phyloP scores from a whole-genome alignment of 495 filamentous ascomycete species.

The Hypomontagnella submonticulosa region DNA sequence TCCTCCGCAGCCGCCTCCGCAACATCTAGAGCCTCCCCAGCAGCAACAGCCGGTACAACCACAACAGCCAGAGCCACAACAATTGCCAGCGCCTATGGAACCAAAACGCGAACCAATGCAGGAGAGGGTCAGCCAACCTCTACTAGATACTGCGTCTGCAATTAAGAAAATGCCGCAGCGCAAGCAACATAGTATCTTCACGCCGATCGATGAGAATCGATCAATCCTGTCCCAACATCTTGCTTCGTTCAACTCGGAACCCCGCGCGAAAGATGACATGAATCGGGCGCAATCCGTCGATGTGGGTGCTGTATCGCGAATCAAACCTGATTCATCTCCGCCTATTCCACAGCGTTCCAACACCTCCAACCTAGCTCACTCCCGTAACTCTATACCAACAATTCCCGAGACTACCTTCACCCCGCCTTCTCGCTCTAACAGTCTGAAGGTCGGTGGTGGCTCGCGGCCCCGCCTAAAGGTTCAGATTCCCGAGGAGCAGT shows the following conservation, averaged over 20 bases:
- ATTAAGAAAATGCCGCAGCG: constrained; percentile 77
- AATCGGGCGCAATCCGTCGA: constrained; percentile 73
- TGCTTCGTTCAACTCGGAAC: constrained; percentile 63
- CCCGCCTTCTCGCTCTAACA: constrained; percentile 83
- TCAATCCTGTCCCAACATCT: constrained; percentile 91
- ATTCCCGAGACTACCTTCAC: constrained; percentile 64
- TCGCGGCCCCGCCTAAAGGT: constrained; percentile 88
- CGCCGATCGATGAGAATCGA: constrained; percentile 91
- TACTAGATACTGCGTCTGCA: constrained; percentile 55
- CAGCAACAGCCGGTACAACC: constrained; percentile 31
- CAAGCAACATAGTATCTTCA: constrained; percentile 94
- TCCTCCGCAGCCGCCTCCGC: constrained; percentile 49
- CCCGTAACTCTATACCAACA: constrained; percentile 65
- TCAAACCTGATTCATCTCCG: constrained; percentile 57
- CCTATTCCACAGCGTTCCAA: constrained; percentile 60
- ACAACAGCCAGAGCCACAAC: constrained; percentile 47
- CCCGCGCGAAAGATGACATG: constrained; percentile 57
- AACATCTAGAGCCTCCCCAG: constrained; percentile 58
- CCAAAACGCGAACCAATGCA: constrained; percentile 57
- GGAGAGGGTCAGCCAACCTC: constrained; percentile 52
- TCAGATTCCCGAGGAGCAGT: constrained; percentile 91
- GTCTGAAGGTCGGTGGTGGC: constrained; percentile 62
- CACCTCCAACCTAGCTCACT: constrained; percentile 55
- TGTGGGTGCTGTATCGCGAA: constrained; percentile 63
- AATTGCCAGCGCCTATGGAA: constrained; percentile 55